These are phyloP conservation scores for Salix arbutifolia DNA, from an alignment of 345 rosid genomes.

Conservation along the genomic window DNA sequence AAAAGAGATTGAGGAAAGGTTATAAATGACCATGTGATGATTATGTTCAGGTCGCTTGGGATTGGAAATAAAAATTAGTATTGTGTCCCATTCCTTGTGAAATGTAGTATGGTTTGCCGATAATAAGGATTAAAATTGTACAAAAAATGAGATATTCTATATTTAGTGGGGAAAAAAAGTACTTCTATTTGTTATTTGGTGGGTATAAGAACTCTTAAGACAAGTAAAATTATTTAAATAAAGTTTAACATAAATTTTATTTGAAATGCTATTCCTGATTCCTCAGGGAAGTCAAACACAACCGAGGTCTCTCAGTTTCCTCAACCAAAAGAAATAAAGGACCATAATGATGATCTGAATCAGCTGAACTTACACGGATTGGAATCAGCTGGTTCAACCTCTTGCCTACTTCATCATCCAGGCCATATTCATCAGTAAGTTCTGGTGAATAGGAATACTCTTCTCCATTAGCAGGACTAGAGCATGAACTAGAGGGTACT, in stretches of 20 bases:
- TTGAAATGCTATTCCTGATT: neutral
- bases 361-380: conserved; percentile 56
- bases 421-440: conserved; percentile 45
- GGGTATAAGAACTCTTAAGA: neutral
- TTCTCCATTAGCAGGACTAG: conserved; percentile 58
- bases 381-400: conserved; percentile 77
- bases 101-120: neutral
- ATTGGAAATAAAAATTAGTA: neutral
- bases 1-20: too few species aligned
- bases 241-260: neutral
- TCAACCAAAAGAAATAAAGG: neutral
- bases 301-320: neutral
- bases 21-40: neutral
- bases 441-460: conserved; percentile 61
- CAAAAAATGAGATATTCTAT: neutral
- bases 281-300: neutral
- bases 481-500: conserved; percentile 48
- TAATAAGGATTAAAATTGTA: neutral
- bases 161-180: neutral
- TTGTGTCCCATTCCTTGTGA: neutral
- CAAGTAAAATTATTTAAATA: neutral
- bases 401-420: conserved; percentile 71
- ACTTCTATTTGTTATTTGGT: neutral
- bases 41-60: neutral
- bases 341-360: neutral